A percentile compares a stretch with the other conserved stretches of the same genome.
Conservation (phyloP, 2,329 filamentous ascomycete species). For the Fusarium kyushuense region DNA sequence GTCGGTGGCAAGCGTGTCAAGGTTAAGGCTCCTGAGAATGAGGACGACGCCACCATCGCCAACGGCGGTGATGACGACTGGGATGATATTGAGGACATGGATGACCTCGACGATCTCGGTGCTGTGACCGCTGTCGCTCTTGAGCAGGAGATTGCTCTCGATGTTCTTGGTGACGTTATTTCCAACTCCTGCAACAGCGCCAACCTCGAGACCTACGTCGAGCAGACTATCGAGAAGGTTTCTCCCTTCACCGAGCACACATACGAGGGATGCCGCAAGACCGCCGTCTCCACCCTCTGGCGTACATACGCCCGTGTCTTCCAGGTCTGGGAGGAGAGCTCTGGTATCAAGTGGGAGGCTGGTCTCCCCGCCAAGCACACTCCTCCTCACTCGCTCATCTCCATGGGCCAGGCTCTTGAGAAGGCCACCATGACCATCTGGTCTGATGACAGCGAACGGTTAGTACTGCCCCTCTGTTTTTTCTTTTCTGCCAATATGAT, state of each 20-base stretch:
- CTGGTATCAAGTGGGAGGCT: slow-evolving; percentile 86
- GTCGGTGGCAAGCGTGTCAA: slow-evolving; percentile 88
- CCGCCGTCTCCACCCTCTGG: slow-evolving; percentile 91
- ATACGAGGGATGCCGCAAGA: slow-evolving; percentile 94
- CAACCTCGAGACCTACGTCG: slow-evolving; percentile 81
- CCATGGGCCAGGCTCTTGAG: slow-evolving; percentile 87
- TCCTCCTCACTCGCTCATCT: slow-evolving; percentile 82
- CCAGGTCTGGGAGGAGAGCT: slow-evolving; percentile 81
- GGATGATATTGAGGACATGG: slow-evolving; percentile 80
- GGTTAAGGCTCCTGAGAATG: slow-evolving; percentile 70
- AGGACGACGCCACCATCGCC: slow-evolving; percentile 66
- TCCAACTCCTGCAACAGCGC: slow-evolving; percentile 84
- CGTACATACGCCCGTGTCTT: slow-evolving; percentile 92
- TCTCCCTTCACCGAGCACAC: slow-evolving; percentile 85
- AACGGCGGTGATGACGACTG: slow-evolving; percentile 65
- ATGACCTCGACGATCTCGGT: slow-evolving; percentile 85
- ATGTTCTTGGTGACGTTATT: slow-evolving; percentile 93
- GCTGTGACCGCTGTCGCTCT: slow-evolving; percentile 90
- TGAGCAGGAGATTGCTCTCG: slow-evolving; percentile 97
- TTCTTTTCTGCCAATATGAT: slow-evolving; percentile 71
- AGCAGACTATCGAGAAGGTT: slow-evolving; percentile 86
- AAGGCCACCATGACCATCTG: slow-evolving; percentile 86
- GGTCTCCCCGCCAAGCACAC: slow-evolving; percentile 86
- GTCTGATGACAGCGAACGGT: slow-evolving; percentile 94
- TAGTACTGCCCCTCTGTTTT: slow-evolving; percentile 61